Percentiles rank a stretch among this genome's conserved stretches.
phyloP scores from a whole-genome alignment of 2,329 filamentous ascomycete species.

The Fusarium annulatum region DNA sequence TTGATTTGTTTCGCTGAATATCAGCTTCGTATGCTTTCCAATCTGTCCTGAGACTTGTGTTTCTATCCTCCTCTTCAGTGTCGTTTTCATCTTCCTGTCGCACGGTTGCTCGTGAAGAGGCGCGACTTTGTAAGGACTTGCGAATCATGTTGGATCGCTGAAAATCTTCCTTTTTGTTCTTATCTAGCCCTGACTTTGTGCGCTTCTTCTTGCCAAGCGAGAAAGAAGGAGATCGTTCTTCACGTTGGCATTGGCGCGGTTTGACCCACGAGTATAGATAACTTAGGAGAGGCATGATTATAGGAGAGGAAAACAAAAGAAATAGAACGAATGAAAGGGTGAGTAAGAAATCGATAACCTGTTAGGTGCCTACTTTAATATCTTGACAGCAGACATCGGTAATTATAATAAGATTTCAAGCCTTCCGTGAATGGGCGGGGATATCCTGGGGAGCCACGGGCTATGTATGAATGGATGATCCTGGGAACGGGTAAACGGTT shows the following conservation, averaged over 20 bases:
- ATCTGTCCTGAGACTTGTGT: constrained; percentile 44
- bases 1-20: constrained; percentile 45
- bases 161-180: constrained; percentile 49
- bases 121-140: constrained; percentile 54
- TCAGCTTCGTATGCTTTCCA: constrained; percentile 56
- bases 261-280: constrained; percentile 41
- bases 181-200: constrained; percentile 25
- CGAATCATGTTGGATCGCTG: constrained; percentile 56
- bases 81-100: constrained; percentile 23
- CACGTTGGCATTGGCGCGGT: constrained; percentile 25
- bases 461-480: constrained; percentile 26
- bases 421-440: constrained; percentile 19
- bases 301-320: background rate
- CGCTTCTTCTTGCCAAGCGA: constrained; percentile 40
- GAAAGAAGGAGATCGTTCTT: constrained; percentile 29
- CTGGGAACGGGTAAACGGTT: constrained; percentile 31
- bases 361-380: background rate
- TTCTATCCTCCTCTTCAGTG: constrained; percentile 35
- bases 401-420: constrained; percentile 19
- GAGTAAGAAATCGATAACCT: background rate
- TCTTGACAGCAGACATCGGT: background rate
- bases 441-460: constrained; percentile 29
- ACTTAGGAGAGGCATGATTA: constrained; percentile 38
- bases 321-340: constrained; percentile 6
- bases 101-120: constrained; percentile 36